These are phyloP conservation scores for Rhododendron henanense DNA, from an alignment of 148 eudicot species.

Conservation along the genomic window DNA sequence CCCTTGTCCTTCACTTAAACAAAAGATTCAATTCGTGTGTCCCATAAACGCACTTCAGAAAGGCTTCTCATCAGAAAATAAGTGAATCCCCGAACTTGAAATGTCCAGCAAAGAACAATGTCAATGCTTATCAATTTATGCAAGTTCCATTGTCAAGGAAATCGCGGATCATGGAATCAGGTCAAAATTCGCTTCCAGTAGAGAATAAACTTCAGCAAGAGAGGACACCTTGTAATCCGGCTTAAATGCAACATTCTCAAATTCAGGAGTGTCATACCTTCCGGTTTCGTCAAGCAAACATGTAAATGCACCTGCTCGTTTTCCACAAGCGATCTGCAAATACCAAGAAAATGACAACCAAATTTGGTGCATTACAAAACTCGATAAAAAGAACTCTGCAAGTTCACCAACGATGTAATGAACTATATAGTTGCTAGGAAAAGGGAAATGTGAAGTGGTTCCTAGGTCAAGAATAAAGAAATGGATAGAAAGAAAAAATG, in stretches of 20 bases:
- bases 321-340: constrained; percentile 87
- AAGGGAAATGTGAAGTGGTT: not conserved
- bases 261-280: constrained; percentile 68
- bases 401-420: not conserved
- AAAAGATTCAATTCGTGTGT: not conserved
- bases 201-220: constrained; percentile 55
- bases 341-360: not conserved
- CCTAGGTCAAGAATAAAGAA: not conserved
- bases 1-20: not conserved
- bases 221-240: constrained; percentile 85
- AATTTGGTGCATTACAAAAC: not conserved
- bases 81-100: not conserved
- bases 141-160: not conserved
- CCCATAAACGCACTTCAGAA: not conserved
- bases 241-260: constrained; percentile 47
- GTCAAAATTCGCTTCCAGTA: constrained; percentile 62
- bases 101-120: not conserved
- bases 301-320: constrained; percentile 83
- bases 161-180: constrained; percentile 36
- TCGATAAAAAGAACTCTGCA: not conserved
- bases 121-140: not conserved
- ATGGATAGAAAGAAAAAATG: not conserved
- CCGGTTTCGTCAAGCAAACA: constrained; percentile 93
- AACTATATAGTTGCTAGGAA: not conserved
- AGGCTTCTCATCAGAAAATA: not conserved